Conservation (phyloP, 2,329 filamentous ascomycete genomes). For the Cordyceps fumosorosea region DNA sequence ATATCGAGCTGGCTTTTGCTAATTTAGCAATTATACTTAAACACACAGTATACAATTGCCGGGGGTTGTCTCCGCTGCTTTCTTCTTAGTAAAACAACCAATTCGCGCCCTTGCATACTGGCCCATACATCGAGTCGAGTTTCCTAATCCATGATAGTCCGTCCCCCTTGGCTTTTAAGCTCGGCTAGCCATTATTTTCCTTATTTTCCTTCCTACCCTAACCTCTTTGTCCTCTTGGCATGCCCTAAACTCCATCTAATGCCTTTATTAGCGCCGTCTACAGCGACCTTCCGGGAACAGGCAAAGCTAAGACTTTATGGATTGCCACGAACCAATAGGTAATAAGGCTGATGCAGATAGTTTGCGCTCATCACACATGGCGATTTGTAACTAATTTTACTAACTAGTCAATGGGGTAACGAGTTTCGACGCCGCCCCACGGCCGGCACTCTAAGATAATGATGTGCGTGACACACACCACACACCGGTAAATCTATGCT, state of each 20-base stretch:
- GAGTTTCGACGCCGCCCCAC: background rate
- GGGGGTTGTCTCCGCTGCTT: background rate
- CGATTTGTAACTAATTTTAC: background rate
- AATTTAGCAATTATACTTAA: too few species aligned
- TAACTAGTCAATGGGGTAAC: background rate
- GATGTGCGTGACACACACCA: background rate
- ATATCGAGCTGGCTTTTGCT: too few species aligned
- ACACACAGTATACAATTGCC: background rate
- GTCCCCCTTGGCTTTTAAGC: background rate
- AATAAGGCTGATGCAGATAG: background rate
- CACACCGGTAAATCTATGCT: background rate
- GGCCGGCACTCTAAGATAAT: background rate
- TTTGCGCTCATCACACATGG: background rate
- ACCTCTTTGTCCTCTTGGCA: background rate
- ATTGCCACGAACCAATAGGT: background rate
- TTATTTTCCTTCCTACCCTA: background rate
- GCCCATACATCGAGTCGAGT: background rate
- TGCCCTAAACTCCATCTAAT: background rate
- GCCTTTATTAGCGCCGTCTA: background rate
- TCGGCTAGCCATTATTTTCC: background rate
- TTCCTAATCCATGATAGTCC: background rate
- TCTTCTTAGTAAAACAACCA: background rate
- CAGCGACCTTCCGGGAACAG: background rate
- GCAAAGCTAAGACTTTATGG: background rate
- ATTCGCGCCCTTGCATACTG: background rate